Base-by-base conservation (phyloP, 257 asterid genomes). In the Ehretia macrophylla region DNA sequence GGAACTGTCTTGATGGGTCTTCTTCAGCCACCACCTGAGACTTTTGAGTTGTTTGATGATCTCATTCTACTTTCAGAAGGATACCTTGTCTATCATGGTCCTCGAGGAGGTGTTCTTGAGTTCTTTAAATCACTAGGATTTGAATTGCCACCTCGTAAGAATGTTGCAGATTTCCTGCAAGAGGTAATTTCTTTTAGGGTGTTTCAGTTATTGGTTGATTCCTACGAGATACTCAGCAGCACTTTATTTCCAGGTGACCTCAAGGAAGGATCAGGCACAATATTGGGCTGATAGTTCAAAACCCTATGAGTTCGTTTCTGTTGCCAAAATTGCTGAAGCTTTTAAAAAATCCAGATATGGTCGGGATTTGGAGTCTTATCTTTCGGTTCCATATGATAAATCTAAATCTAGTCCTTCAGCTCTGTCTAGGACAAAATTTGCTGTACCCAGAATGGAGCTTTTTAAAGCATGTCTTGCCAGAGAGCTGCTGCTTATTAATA, bases 21-120 rank as follows among this genome's bases (percentile, higher is more conserved):
- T 59, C 97, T 90, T 72, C 97, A 90, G 68, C 96, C 96, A 49
- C 92, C 97, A 49, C 97, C 95, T 1, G 97, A 89, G 79, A 89
- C 95, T 17, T 86, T 89, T 67, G 95, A 84, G 47, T 75, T 90
- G 65, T 90, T 90, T 62, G 97, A 90, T 73, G 97, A 90, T 71
- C 76, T 90, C 68, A 79, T 87, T 45, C 51, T 90, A 61, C 79
- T 90, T 17, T 90, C 93, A 35, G 96, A 85, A 66, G 97, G 97
- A 20, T 68, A 84, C 73, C 76, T 90, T 45, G 69, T 90, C 58
- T 90, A 90, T 64, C 84, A 90, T 17, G 97, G 97, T 53, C 97
- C 95, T 65, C 76, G 88, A 46, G 75, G 61, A 0, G 80, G 79
- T 64, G 95, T 87, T 66, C 40, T 90, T 13, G 78, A 78, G 46